Conservation (phyloP, 306 rosid species). For the Dalbergia oliveri region DNA sequence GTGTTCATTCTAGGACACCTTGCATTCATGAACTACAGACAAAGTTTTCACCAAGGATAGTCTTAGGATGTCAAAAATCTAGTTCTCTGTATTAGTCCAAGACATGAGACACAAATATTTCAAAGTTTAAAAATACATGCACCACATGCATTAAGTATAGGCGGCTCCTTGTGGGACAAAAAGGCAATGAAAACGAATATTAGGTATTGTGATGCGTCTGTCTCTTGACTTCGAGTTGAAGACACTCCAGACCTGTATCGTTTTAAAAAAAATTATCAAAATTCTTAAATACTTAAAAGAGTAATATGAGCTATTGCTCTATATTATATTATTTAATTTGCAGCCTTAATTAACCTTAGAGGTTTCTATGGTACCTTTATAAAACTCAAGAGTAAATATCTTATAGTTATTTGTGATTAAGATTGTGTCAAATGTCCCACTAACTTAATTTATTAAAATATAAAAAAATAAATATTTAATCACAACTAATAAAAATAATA, state of each 20-base stretch:
- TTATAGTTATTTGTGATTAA: no score
- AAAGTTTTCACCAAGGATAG: conserved; percentile 33
- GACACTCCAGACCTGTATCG: conserved; percentile 47
- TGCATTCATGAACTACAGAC: not conserved
- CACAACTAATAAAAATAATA: no score
- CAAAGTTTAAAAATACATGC: conserved; percentile 44
- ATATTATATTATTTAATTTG: no score
- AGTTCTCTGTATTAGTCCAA: conserved; percentile 23
- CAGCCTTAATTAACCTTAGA: not conserved
- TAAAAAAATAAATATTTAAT: no score
- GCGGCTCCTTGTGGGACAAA: conserved; percentile 47
- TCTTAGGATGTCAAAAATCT: conserved; percentile 34
- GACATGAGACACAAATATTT: not conserved
- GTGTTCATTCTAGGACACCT: not conserved
- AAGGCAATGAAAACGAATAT: conserved; percentile 41
- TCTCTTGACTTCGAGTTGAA: conserved; percentile 57
- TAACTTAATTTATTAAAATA: no score
- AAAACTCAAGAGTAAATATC: no score
- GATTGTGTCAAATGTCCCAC: no score
- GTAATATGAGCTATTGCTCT: no score
- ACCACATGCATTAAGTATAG: conserved; percentile 46
- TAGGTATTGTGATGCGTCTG: conserved; percentile 25
- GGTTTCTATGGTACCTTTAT: no score
- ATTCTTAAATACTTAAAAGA: not conserved
- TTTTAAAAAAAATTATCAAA: not conserved